These are phyloP conservation scores for Plectranthus barbatus DNA, from an alignment of 257 asterid genomes.

Conservation along the genomic window DNA sequence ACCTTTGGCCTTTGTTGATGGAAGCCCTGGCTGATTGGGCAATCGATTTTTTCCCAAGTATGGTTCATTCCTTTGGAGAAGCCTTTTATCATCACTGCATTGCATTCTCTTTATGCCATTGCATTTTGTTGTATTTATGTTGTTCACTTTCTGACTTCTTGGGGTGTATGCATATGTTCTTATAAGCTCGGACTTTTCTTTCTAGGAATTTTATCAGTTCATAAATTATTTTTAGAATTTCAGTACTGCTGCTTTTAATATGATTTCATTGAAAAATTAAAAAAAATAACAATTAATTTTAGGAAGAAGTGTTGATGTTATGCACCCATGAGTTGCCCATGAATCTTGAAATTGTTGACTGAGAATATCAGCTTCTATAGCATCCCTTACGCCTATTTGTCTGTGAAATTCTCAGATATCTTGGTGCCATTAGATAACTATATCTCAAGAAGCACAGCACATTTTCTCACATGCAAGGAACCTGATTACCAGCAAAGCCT, in stretches of 20 bases:
- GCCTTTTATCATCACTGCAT: not conserved
- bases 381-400: slow-evolving; percentile 1
- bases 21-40: slow-evolving; percentile 98
- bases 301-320: no score
- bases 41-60: slow-evolving; percentile 95
- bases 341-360: not conserved
- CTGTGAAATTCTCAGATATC: slow-evolving; percentile 49
- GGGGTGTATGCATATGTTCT: not conserved
- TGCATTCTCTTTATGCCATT: not conserved
- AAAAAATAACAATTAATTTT: no score
- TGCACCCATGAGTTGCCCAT: not conserved
- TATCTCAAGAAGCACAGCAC: slow-evolving; percentile 83
- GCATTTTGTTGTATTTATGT: not conserved
- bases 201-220: no score
- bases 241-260: no score
- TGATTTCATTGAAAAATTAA: no score
- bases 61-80: slow-evolving; percentile 12
- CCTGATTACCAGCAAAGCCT: slow-evolving; percentile 99
- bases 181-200: not conserved
- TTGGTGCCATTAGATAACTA: slow-evolving; percentile 94
- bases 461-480: slow-evolving; percentile 86
- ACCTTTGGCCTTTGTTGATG: slow-evolving; percentile 96
- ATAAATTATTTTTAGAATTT: no score
- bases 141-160: not conserved
- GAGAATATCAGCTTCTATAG: not conserved